phyloP scores from a whole-genome alignment of 257 asterid genomes.

The Capsicum rhomboideum region DNA sequence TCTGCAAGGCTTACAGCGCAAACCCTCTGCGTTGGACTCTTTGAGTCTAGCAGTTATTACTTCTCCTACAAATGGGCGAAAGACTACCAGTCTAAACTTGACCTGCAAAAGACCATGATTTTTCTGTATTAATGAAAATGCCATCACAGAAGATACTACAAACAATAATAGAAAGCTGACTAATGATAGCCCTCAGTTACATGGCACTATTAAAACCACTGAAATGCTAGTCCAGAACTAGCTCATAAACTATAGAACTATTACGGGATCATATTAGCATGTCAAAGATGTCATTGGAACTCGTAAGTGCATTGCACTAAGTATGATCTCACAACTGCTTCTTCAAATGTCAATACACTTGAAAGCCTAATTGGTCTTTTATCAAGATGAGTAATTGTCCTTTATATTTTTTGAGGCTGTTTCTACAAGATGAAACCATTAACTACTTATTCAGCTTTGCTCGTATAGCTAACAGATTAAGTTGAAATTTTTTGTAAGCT shows the following conservation, averaged over 20 bases:
- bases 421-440: neutral
- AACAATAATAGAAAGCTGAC: neutral
- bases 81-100: constrained; percentile 67
- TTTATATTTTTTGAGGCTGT: neutral
- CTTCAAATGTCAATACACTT: neutral
- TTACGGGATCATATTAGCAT: neutral
- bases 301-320: neutral
- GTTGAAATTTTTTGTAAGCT: neutral
- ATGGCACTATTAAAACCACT: neutral
- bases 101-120: constrained; percentile 41
- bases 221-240: neutral
- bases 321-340: neutral
- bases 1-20: constrained; percentile 43
- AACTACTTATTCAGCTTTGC: neutral
- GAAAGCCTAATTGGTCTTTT: neutral
- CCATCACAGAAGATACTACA: neutral
- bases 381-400: neutral
- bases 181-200: neutral
- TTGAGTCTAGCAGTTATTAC: constrained; percentile 60
- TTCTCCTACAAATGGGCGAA: constrained; percentile 87
- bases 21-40: constrained; percentile 59
- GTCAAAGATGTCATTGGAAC: neutral
- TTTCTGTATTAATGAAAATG: neutral
- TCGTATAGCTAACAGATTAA: neutral
- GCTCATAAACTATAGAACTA: neutral